Conservation (phyloP, 768 basidiomycete species). For the Mycena pura region DNA sequence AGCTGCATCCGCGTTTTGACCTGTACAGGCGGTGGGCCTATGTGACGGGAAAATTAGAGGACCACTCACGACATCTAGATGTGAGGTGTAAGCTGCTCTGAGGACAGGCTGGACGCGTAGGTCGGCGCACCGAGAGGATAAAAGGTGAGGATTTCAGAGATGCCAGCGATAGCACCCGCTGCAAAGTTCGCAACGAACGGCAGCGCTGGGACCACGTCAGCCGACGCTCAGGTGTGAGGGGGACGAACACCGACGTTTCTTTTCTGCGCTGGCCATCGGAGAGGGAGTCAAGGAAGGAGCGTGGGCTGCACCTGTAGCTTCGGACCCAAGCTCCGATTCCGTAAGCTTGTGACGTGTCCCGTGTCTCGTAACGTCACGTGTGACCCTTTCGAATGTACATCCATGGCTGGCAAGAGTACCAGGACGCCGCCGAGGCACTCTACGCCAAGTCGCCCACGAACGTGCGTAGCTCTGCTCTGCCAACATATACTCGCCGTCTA, state of each 20-base stretch:
- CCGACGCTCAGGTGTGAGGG: too few relatives aligned
- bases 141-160: conserved; percentile 83
- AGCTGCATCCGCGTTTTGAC: conserved; percentile 99
- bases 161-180: conserved; percentile 95
- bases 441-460: conserved; percentile 81
- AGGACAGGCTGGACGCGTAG: background rate
- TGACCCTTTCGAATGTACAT: too few relatives aligned
- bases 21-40: conserved; percentile 44
- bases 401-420: conserved; percentile 87
- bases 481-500: background rate
- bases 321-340: too few relatives aligned
- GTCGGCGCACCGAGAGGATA: conserved; percentile 81
- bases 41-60: background rate
- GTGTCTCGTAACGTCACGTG: too few relatives aligned
- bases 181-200: conserved; percentile 91
- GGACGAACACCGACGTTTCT: conserved; percentile 45
- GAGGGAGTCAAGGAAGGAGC: conserved; percentile 2
- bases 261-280: conserved; percentile 36
- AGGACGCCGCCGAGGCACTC: conserved; percentile 87
- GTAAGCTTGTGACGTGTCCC: too few relatives aligned
- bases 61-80: conserved; percentile 81
- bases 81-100: background rate
- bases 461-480: conserved; percentile 50
- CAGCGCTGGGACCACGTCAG: conserved; percentile 72
- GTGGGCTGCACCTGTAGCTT: too few relatives aligned